Base-by-base conservation (phyloP, 495 filamentous ascomycete species). In the Podospora comata region DNA sequence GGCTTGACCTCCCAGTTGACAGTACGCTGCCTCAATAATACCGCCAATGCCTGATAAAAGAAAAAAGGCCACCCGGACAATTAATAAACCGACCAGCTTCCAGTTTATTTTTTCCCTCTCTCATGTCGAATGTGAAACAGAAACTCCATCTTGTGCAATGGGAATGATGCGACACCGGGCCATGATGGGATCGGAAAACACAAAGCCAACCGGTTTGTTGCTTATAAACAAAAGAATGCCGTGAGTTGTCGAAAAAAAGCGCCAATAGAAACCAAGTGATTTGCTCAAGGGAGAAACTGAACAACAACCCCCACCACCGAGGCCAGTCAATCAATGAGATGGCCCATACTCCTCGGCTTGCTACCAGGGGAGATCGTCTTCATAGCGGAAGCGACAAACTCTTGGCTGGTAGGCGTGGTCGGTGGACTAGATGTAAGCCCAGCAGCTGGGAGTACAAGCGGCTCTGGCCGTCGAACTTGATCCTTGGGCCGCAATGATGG, bases 351-450 rank as follows among this genome's bases (percentile, higher is more conserved):
- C 20, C 73, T 75, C 6, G 81, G 81, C 57, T 80, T 79, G 15
- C 80, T 81, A 19, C 65, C 73, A 3, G 81, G 80, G 6, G 81
- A 83, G 55, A 83, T 79, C 0, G 81, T 82, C n/a, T 72, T 72
- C 5, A 57, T 32, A 16, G 73, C 34, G 65, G 54, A 20, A 60
- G 23, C 39, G 39, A 11, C 39, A 16, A 48, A 28, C 0, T 39
- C 39, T 34, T 66, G 19, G 34, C 26, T 20, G 7, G 57, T 58
- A 5, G 64, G 67, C 5, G 67, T 39, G 7, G 48, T 44, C 20
- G 66, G 63, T 11, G 68, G 60, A 30, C 65, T 71, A 7, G 68
- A 65, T 9, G 28, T n/a, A 20, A 18, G 19, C 48, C 39, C 26
- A 19, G 56, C 18, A 64, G 48, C 23, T 26, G 54, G 64, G 2